Percentiles rank a stretch among this genome's conserved stretches.
Conservation (phyloP, 495 filamentous ascomycete species). For the Hypoxylon crocopeplum region DNA sequence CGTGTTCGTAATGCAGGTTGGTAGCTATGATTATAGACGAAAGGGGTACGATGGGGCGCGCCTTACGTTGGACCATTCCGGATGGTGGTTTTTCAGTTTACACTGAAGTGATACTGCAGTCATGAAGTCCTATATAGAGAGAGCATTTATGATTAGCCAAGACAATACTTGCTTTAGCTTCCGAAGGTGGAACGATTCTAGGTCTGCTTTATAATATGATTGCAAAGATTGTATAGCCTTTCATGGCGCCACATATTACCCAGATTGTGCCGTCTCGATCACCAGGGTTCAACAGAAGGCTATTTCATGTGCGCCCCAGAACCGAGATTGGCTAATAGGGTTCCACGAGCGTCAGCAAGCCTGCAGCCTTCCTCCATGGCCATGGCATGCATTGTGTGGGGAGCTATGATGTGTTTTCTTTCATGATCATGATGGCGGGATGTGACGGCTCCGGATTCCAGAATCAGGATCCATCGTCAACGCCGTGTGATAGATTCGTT, state of each 20-base stretch:
- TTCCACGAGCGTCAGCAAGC: constrained; percentile 15
- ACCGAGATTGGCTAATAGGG: constrained; percentile 13
- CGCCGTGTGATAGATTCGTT: too few species aligned
- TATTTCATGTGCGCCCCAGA: too few species aligned
- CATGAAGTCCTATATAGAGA: constrained; percentile 62
- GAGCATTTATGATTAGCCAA: constrained; percentile 24
- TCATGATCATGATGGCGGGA: too few species aligned
- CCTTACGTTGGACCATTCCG: constrained; percentile 69
- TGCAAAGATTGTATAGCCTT: constrained; percentile 4
- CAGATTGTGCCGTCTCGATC: constrained; percentile 3
- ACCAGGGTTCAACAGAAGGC: too few species aligned
- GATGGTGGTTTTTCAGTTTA: constrained; percentile 64
- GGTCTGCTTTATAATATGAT: constrained; percentile 2
- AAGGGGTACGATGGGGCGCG: constrained; percentile 3
- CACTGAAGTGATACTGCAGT: constrained; percentile 62
- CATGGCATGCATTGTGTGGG: not conserved
- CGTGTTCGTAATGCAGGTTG: constrained; percentile 15
- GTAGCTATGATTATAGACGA: not conserved
- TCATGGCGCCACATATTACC: not conserved
- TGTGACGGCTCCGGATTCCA: constrained; percentile 1
- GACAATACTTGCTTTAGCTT: not conserved
- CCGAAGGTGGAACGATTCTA: not conserved
- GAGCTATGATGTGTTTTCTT: too few species aligned
- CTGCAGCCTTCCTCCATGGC: not conserved
- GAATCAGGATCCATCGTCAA: constrained; percentile 7